These are phyloP conservation scores for Blastobotrys persicus DNA, from an alignment of 1,139 yeast genomes.

Conservation along the genomic window DNA sequence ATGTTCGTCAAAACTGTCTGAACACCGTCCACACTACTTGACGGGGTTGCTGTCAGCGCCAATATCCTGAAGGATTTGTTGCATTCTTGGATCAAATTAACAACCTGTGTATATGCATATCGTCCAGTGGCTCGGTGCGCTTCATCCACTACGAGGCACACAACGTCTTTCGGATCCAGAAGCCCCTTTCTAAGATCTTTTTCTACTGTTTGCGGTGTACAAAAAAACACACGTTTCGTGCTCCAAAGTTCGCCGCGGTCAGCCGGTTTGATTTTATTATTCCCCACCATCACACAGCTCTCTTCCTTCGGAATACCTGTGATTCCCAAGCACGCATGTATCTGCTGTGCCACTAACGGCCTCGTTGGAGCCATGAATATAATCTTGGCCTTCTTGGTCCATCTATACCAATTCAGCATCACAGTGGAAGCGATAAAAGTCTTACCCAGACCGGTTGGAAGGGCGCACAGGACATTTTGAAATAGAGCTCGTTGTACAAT, in stretches of 20 bases:
- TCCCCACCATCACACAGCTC: slow-evolving; percentile 78
- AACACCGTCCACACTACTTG: slow-evolving; percentile 81
- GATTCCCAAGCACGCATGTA: slow-evolving; percentile 85
- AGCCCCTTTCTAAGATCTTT: slow-evolving; percentile 78
- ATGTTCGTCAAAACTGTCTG: slow-evolving; percentile 78
- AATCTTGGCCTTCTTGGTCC: slow-evolving; percentile 76
- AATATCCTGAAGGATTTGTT: slow-evolving; percentile 68
- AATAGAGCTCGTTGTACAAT: slow-evolving; percentile 72
- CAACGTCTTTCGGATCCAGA: slow-evolving; percentile 70
- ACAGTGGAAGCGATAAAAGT: slow-evolving; percentile 94
- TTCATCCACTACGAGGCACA: slow-evolving; percentile 84
- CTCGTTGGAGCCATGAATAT: slow-evolving; percentile 96
- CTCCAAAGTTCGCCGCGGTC: slow-evolving; percentile 70
- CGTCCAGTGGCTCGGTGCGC: slow-evolving; percentile 93
- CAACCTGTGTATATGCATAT: slow-evolving; percentile 84
- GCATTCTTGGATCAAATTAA: slow-evolving; percentile 59
- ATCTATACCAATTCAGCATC: slow-evolving; percentile 82
- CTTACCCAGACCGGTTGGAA: slow-evolving; percentile 97
- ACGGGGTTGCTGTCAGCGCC: slow-evolving; percentile 96
- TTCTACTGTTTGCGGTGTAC: slow-evolving; percentile 96
- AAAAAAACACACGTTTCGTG: slow-evolving; percentile 74
- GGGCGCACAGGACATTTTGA: slow-evolving; percentile 77
- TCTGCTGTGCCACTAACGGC: slow-evolving; percentile 97
- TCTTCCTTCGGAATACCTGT: slow-evolving; percentile 77
- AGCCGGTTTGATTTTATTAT: slow-evolving; percentile 24